Evolutionary conservation across 1,284 basidiomycete species (phyloP).

Genomic region (Vanrija pseudolonga): DNA sequence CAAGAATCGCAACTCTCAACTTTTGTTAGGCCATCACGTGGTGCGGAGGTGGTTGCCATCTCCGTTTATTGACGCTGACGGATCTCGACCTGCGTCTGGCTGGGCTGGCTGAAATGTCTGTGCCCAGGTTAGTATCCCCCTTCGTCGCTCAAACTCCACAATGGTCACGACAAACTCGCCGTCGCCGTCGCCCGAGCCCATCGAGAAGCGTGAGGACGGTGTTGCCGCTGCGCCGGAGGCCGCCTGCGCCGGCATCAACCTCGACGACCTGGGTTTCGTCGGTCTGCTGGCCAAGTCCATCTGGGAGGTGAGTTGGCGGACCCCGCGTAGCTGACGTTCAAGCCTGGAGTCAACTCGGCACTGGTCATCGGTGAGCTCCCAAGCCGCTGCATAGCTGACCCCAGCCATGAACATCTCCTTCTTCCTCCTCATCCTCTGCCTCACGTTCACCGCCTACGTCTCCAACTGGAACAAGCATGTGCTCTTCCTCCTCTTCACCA

Average conservation of each 20-base stretch:
- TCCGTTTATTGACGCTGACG: constrained; percentile 1
- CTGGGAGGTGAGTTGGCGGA: constrained; percentile 37
- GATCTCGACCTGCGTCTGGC: no score
- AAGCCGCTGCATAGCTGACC: neutral
- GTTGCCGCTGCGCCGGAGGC: neutral
- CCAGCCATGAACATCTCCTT: constrained; percentile 49
- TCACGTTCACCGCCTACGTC: constrained; percentile 41
- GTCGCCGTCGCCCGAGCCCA: constrained; percentile 10
- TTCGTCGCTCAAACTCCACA: neutral
- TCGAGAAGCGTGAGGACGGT: neutral
- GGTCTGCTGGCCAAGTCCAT: constrained; percentile 38
- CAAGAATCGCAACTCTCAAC: neutral
- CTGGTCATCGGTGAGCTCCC: constrained; percentile 36
- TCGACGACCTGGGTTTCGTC: constrained; percentile 31
- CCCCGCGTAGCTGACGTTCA: neutral
- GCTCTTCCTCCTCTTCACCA: constrained; percentile 33
- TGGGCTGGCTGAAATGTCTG: neutral
- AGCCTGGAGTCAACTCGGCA: constrained; percentile 45
- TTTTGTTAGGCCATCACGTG: constrained; percentile 12
- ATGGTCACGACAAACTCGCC: constrained; percentile 20
- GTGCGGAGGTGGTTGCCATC: constrained; percentile 6
- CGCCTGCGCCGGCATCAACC: neutral
- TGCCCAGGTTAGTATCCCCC: no score
- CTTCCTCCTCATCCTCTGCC: constrained; percentile 41
- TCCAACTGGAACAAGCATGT: constrained; percentile 45